These are phyloP conservation scores for Suillus discolor DNA, from an alignment of 768 basidiomycete genomes.

Conservation along the genomic window DNA sequence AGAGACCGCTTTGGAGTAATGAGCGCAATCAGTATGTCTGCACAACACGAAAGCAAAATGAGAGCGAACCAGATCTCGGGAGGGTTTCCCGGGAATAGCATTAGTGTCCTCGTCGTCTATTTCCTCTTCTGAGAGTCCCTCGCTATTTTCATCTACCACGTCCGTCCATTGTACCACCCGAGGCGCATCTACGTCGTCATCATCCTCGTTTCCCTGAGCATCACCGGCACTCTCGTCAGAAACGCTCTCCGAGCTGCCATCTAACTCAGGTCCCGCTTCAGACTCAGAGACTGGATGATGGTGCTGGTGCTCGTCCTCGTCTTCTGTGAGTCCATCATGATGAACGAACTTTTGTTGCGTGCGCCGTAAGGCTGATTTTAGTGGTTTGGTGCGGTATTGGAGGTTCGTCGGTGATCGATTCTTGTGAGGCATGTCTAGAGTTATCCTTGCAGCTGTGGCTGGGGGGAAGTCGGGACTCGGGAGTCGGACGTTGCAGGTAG, in stretches of 20 bases:
- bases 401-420: conserved; percentile 10
- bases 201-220: conserved; percentile 31
- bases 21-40: background rate
- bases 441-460: background rate
- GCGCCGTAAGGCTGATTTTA: conserved; percentile 9
- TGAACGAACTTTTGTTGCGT: conserved; percentile 18
- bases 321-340: conserved; percentile 7
- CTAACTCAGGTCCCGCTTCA: background rate
- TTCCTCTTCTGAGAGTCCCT: conserved; percentile 15
- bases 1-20: conserved; percentile 26
- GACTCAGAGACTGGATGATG: background rate
- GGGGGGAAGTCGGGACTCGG: background rate
- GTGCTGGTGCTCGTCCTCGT: background rate
- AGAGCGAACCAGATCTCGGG: conserved; percentile 19
- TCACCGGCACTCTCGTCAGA: conserved; percentile 5
- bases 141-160: conserved; percentile 37
- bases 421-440: conserved; percentile 17
- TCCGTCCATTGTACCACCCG: conserved; percentile 66
- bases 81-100: conserved; percentile 11
- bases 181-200: conserved; percentile 36
- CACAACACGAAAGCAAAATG: background rate
- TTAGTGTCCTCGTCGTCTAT: conserved; percentile 18
- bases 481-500: background rate
- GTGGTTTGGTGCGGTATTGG: conserved; percentile 12
- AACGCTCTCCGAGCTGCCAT: conserved; percentile 1